Conservation (phyloP, 2,329 filamentous ascomycete genomes). For the Apiospora hydei region DNA sequence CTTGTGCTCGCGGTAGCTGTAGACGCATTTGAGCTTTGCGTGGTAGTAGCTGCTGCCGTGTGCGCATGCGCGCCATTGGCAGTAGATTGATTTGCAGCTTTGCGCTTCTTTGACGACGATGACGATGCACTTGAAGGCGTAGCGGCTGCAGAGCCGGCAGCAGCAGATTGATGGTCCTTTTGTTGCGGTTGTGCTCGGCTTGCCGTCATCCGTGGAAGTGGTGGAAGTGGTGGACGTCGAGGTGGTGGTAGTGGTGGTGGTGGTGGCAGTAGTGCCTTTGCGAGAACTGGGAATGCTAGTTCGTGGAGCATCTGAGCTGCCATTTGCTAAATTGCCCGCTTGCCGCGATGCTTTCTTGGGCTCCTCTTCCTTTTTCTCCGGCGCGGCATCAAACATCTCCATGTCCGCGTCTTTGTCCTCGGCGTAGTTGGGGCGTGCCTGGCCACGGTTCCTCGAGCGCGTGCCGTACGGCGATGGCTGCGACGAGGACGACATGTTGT, state of each 20-base stretch:
- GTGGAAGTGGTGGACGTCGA: slow-evolving; percentile 26
- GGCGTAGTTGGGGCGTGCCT: slow-evolving; percentile 89
- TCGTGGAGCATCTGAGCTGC: slow-evolving; percentile 41
- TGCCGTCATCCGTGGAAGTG: slow-evolving; percentile 39
- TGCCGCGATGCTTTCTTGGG: slow-evolving; percentile 64
- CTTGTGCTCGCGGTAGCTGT: slow-evolving; percentile 37
- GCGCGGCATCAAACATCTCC: slow-evolving; percentile 77
- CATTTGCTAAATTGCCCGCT: slow-evolving; percentile 45
- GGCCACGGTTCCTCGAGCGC: slow-evolving; percentile 87
- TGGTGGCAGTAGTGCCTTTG: slow-evolving; percentile 43
- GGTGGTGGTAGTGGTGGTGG: background rate
- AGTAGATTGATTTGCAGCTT: slow-evolving; percentile 64
- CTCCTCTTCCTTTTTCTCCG: slow-evolving; percentile 62
- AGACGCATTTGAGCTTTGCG: slow-evolving; percentile 37
- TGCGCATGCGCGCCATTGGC: slow-evolving; percentile 35
- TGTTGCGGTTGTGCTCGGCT: slow-evolving; percentile 33
- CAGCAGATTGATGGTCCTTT: slow-evolving; percentile 40
- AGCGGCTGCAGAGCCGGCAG: slow-evolving; percentile 34
- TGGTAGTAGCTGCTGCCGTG: slow-evolving; percentile 26
- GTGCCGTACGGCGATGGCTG: slow-evolving; percentile 73
- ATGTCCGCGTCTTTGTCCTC: slow-evolving; percentile 91
- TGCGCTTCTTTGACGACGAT: slow-evolving; percentile 78
- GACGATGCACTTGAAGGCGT: slow-evolving; percentile 34
- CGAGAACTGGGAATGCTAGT: slow-evolving; percentile 44
- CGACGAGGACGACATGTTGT: slow-evolving; percentile 64